Base-by-base conservation (phyloP, 768 basidiomycete genomes). In the Galerina marginata region DNA sequence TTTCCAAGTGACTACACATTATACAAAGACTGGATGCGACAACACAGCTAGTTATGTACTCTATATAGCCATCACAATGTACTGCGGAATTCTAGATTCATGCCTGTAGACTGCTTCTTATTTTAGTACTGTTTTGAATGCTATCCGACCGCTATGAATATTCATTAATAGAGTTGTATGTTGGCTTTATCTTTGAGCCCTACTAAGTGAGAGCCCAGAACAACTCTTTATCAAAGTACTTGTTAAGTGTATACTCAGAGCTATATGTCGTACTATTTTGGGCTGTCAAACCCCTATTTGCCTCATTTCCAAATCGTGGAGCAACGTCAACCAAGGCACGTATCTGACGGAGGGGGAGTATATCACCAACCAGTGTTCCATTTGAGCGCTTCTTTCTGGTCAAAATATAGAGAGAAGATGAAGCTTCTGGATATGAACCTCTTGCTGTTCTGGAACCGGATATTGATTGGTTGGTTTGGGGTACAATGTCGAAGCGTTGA, bases 151-250 rank as follows among this genome's bases (percentile, higher is more conserved):
- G n/a, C n/a, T n/a, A n/a, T n/a, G n/a, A n/a, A n/a, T n/a, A n/a
- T n/a, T n/a, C n/a, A n/a, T n/a, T n/a, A n/a, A n/a, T n/a, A n/a
- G n/a, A n/a, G n/a, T n/a, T n/a, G n/a, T n/a, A n/a, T n/a, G n/a
- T n/a, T n/a, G n/a, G n/a, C n/a, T n/a, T n/a, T n/a, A n/a, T n/a
- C n/a, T n/a, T n/a, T n/a, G n/a, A n/a, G n/a, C n/a, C n/a, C n/a
- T n/a, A n/a, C n/a, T n/a, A n/a, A n/a, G n/a, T n/a, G n/a, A 55
- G 37, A 2, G 56, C 57, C 16, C 46, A 68, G 16, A 68, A 69
- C 0, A 71, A 33, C 40, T 78, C 72, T 56, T 77, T 78, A 23
- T 63, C 63, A 46, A 69, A 74, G 55, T 75, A 77, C 48, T 71
- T 72, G 48, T 78, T 75, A 49, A 78, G 51, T 37, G 67, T 71